A percentile compares a stretch with the other conserved stretches of the same genome.
Conservation (phyloP, 768 basidiomycete genomes). For the Daedaleopsis sinensis region DNA sequence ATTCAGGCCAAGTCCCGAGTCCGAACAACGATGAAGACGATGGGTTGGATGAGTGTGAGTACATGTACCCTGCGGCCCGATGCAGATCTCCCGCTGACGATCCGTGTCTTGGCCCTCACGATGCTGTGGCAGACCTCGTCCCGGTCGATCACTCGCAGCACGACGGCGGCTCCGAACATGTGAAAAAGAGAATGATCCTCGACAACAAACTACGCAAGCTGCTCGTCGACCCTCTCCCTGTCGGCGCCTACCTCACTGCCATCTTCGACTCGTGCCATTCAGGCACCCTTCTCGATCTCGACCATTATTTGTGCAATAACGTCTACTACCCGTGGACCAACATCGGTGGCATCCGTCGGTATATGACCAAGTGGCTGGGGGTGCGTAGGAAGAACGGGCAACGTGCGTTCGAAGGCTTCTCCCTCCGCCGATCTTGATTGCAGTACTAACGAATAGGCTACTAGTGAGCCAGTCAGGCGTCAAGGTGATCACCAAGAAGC, state of each 20-base stretch:
- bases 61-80: too few species aligned
- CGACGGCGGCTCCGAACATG: slow-evolving; percentile 19
- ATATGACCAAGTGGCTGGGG: slow-evolving; percentile 18
- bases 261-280: slow-evolving; percentile 26
- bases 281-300: slow-evolving; percentile 26
- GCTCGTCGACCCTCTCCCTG: slow-evolving; percentile 26
- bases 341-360: slow-evolving; percentile 22
- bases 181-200: neutral
- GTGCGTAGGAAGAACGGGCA: slow-evolving; percentile 14
- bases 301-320: slow-evolving; percentile 28
- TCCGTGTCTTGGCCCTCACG: slow-evolving; percentile 9
- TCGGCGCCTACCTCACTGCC: slow-evolving; percentile 23
- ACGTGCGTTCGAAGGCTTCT: neutral
- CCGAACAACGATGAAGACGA: slow-evolving; percentile 23
- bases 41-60: slow-evolving; percentile 29
- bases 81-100: neutral
- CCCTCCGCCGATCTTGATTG: neutral
- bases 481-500: slow-evolving; percentile 10
- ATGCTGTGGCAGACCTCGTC: slow-evolving; percentile 12
- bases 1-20: slow-evolving; percentile 26
- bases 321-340: slow-evolving; percentile 29
- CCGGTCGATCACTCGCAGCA: slow-evolving; percentile 11
- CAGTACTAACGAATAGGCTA: neutral
- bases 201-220: slow-evolving; percentile 27
- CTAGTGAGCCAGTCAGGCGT: slow-evolving; percentile 16